Conservation (phyloP, 306 rosid species). For the Cucurbita maxima region DNA sequence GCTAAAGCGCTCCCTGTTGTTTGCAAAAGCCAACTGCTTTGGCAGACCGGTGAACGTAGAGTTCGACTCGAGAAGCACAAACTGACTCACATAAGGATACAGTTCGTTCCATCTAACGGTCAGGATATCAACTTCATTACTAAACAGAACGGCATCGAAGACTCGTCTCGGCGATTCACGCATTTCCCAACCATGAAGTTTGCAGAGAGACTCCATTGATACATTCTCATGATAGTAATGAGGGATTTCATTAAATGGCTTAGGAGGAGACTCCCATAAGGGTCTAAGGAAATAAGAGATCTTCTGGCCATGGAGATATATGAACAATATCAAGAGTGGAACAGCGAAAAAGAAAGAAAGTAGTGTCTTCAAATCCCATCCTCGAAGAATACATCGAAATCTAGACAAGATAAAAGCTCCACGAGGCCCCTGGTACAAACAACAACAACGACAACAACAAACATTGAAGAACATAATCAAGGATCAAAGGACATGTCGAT, state of each 20-base stretch:
- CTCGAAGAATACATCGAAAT: constrained; percentile 45
- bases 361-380: constrained; percentile 40
- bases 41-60: constrained; percentile 59
- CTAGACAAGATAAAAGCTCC: constrained; percentile 42
- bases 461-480: background rate
- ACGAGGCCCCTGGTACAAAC: constrained; percentile 39
- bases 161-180: constrained; percentile 71
- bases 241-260: constrained; percentile 55
- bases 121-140: constrained; percentile 66
- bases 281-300: constrained; percentile 67
- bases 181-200: constrained; percentile 64
- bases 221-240: constrained; percentile 66
- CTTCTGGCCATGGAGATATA: constrained; percentile 67
- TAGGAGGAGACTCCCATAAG: constrained; percentile 79
- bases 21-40: constrained; percentile 42
- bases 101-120: constrained; percentile 70
- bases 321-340: constrained; percentile 29
- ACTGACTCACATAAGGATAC: constrained; percentile 49
- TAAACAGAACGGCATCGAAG: constrained; percentile 70
- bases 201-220: constrained; percentile 54
- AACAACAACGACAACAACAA: constrained; percentile 1
- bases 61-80: constrained; percentile 67
- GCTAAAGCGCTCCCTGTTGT: constrained; percentile 35
- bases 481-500: background rate
- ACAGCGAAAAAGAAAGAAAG: constrained; percentile 29